Evolutionary conservation across 2,329 filamentous ascomycete species (phyloP).

Genomic region (Aspergillus fumigatus): DNA sequence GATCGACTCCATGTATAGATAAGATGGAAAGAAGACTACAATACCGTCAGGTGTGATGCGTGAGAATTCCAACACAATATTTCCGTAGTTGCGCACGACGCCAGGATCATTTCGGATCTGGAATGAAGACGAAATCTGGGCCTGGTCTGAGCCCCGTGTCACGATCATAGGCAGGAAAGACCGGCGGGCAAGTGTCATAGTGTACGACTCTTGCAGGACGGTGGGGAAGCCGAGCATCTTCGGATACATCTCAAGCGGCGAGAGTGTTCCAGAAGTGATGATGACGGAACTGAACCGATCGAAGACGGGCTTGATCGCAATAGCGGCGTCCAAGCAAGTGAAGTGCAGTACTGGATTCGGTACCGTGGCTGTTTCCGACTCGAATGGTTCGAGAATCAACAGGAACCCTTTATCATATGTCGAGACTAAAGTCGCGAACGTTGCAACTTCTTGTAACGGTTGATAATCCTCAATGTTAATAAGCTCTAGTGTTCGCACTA

Average conservation of each 20-base stretch:
- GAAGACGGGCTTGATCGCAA: conserved; percentile 96
- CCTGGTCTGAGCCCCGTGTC: conserved; percentile 89
- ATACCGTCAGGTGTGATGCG: conserved; percentile 94
- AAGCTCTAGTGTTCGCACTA: conserved; percentile 90
- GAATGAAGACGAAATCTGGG: conserved; percentile 87
- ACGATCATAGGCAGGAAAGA: conserved; percentile 99
- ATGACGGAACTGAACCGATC: conserved; percentile 97
- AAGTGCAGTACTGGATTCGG: conserved; percentile 97
- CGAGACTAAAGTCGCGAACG: conserved; percentile 90
- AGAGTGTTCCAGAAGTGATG: conserved; percentile 96
- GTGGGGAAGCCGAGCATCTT: conserved; percentile 95
- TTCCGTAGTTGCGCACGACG: conserved; percentile 96
- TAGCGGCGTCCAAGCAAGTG: conserved; percentile 92
- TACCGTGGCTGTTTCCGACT: conserved; percentile 91
- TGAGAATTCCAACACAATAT: conserved; percentile 86
- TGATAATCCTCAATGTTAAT: conserved; percentile 98
- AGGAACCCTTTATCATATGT: conserved; percentile 97
- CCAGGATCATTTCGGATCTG: conserved; percentile 92
- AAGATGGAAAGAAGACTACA: conserved; percentile 99
- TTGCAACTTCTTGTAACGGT: conserved; percentile 92
- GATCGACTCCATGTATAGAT: conserved; percentile 98
- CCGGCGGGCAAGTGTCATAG: conserved; percentile 87
- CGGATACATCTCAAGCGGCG: conserved; percentile 96
- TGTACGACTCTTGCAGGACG: conserved; percentile 94
- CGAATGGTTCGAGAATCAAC: conserved; percentile 93